Evolutionary conservation across 371 early-diverging fungal genomes (phyloP), one percentile per base, ranked within the genome.

Genomic region (Rhizopus delemar): DNA sequence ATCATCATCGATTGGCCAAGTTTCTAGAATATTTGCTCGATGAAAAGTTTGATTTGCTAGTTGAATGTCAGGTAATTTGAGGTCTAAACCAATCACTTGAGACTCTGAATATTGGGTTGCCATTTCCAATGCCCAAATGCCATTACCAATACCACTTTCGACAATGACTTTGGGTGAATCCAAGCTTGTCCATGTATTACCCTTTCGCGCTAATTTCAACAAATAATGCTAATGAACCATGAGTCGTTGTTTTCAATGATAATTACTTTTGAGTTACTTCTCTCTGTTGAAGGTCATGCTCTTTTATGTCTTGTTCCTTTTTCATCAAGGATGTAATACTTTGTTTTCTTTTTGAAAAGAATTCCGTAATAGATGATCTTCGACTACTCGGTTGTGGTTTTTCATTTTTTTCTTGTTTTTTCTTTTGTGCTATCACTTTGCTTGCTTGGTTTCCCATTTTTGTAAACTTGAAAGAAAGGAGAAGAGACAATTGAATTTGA

Each of bases 91-190:
- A 41, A 77, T 57, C 31, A 86, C 69, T 39, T 82, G 70, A 34
- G 76, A 65, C 7, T 72, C 57, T 1, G 74, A 70, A 46, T 70
- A 74, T 48, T 83, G 74, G 5, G 67, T 57, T 9, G 85, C 81
- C 81, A 85, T 82, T 66, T 87, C 87, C n/a, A 84, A 56, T 3
- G 83, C 77, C 86, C 86, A 86, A 53, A 80, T 77, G 45, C 71
- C 71, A 67, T 79, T 72, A 51, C 81, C 84, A 38, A 77, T 77
- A 35, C 83, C 85, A 16, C 73, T 68, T 53, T 83, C 82, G 46
- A 85, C 67, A 60, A 85, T 76, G 38, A 75, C 69, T 32, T 62
- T 65, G 28, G 73, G 65, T 0, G 73, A 62, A 2, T 78, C 64
- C 12, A 79, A 56, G 5, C 71, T 62, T 15, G 72, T 71, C 71